phyloP scores from a whole-genome alignment of 2,329 filamentous ascomycete genomes.

The Bipolaris zeicola region DNA sequence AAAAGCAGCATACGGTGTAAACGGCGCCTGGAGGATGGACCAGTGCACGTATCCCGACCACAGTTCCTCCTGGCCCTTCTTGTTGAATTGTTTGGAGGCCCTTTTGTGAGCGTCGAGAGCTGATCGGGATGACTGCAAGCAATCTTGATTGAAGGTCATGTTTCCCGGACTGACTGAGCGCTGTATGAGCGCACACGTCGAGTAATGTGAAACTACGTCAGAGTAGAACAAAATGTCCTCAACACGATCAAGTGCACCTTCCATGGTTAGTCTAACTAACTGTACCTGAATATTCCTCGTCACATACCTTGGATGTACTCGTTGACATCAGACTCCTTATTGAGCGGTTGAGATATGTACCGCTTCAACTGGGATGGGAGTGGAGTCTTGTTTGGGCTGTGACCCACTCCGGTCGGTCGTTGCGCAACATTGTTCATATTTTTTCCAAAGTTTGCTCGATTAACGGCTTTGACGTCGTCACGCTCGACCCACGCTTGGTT shows the following conservation, averaged over 20 bases:
- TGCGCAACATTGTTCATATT: slow-evolving; percentile 1
- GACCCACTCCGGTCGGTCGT: slow-evolving; percentile 4
- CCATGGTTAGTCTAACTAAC: background rate
- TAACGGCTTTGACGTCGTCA: slow-evolving; percentile 27
- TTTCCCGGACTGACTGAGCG: slow-evolving; percentile 41
- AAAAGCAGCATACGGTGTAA: slow-evolving; percentile 48
- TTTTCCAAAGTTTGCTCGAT: slow-evolving; percentile 7
- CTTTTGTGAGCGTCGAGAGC: slow-evolving; percentile 40
- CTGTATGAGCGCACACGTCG: slow-evolving; percentile 41
- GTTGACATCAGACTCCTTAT: slow-evolving; percentile 3
- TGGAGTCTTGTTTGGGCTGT: slow-evolving; percentile 32
- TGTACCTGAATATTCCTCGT: background rate
- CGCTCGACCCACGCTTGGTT: slow-evolving; percentile 39
- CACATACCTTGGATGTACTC: slow-evolving; percentile 22
- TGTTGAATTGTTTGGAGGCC: slow-evolving; percentile 39
- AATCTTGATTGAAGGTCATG: slow-evolving; percentile 38
- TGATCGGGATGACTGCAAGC: slow-evolving; percentile 39
- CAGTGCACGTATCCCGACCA: slow-evolving; percentile 47
- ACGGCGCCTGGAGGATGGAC: slow-evolving; percentile 47
- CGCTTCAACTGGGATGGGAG: slow-evolving; percentile 30
- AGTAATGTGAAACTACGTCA: slow-evolving; percentile 43
- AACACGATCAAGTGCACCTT: slow-evolving; percentile 24
- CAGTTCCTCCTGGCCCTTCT: slow-evolving; percentile 38
- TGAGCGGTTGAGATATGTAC: slow-evolving; percentile 5
- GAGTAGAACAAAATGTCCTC: slow-evolving; percentile 43